Conservation (phyloP, 176 grass and related monocot species). For the Oryza brachyantha region DNA sequence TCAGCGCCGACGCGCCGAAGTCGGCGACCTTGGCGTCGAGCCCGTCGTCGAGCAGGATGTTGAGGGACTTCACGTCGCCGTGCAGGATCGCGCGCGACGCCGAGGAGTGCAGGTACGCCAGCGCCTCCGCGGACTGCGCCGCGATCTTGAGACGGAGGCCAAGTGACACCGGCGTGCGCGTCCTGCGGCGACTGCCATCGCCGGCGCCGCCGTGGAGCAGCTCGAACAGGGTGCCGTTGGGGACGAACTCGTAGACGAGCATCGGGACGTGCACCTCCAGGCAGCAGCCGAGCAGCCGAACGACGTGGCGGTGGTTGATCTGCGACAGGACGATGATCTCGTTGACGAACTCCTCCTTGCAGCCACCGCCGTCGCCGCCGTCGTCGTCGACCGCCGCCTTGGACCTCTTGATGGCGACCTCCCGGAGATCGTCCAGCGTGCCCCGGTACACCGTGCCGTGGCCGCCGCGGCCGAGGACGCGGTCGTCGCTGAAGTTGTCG, state of each 20-base stretch:
- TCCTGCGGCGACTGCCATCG: neutral
- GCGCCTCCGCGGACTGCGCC: neutral
- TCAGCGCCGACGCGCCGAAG: conserved; percentile 46
- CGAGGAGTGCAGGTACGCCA: conserved; percentile 30
- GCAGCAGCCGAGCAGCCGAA: conserved; percentile 33
- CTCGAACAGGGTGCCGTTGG: conserved; percentile 24
- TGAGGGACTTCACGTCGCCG: conserved; percentile 30
- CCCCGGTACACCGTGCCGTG: conserved; percentile 17
- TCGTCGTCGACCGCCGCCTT: neutral
- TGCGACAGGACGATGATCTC: conserved; percentile 39
- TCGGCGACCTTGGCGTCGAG: conserved; percentile 42
- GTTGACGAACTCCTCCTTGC: conserved; percentile 22
- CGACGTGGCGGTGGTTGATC: conserved; percentile 33
- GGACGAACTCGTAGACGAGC: conserved; percentile 30
- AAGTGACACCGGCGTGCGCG: neutral
- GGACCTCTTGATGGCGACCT: conserved; percentile 21
- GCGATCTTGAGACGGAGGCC: conserved; percentile 21
- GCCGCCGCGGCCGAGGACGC: conserved; percentile 17
- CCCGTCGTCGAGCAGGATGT: conserved; percentile 27
- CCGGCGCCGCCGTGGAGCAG: conserved; percentile 1
- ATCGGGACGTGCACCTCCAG: conserved; percentile 23
- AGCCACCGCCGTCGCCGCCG: neutral
- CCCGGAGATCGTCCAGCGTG: neutral
- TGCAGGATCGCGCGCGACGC: conserved; percentile 2
- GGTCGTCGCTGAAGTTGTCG: neutral